Conservation (phyloP, 306 rosid genomes). For the Cucurbita ficifolia region DNA sequence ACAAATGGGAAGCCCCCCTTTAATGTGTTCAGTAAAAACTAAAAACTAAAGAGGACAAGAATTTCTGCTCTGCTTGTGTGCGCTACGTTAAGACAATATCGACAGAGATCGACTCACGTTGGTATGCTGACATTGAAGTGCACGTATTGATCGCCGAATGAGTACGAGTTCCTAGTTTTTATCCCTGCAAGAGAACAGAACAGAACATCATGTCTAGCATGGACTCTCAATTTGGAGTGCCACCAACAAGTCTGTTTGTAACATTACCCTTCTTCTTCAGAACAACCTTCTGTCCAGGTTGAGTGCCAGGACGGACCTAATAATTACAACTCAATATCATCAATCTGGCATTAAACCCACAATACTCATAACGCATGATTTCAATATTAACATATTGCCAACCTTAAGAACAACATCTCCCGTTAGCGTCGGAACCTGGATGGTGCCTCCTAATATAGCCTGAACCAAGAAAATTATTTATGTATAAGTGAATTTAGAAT, state of each 20-base stretch:
- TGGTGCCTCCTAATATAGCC: constrained; percentile 89
- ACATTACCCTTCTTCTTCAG: constrained; percentile 79
- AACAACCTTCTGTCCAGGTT: constrained; percentile 83
- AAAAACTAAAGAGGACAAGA: not conserved
- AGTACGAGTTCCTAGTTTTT: constrained; percentile 40
- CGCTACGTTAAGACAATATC: not conserved
- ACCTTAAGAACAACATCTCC: constrained; percentile 93
- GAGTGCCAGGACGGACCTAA: constrained; percentile 81
- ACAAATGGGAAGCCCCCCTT: not conserved
- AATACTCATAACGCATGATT: not conserved
- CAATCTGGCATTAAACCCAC: not conserved
- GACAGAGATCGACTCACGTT: constrained; percentile 17
- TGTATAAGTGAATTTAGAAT: not conserved
- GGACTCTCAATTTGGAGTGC: not conserved
- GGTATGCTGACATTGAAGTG: constrained; percentile 84
- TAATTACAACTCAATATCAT: constrained; percentile 7
- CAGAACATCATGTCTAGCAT: not conserved
- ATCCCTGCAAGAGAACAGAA: constrained; percentile 35
- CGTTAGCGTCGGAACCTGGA: constrained; percentile 73
- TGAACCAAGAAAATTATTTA: constrained; percentile 9
- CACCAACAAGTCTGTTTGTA: not conserved
- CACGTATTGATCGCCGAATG: constrained; percentile 80
- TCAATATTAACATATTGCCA: constrained; percentile 10
- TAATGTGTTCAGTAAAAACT: not conserved
- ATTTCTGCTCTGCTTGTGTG: not conserved